Evolutionary conservation across 2,329 filamentous ascomycete genomes (phyloP), one percentile per base, ranked within the genome.

Genomic region (Intubia oerlemansii): DNA sequence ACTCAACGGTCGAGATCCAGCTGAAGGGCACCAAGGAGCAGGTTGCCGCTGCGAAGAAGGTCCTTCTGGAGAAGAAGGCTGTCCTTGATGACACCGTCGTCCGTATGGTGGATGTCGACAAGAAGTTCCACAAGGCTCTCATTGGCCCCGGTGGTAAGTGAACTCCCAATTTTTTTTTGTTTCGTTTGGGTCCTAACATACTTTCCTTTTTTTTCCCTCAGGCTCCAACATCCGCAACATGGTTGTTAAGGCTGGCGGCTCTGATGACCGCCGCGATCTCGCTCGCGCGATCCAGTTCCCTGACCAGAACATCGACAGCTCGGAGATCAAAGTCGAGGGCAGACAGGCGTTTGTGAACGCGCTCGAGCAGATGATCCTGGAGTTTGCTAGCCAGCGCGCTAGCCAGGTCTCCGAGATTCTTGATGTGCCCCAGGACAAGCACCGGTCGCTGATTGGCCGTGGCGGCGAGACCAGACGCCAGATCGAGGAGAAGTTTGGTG

Each of bases 221-320:
- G n/a, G n/a, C n/a, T 62, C 79, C 25, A 88, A 75, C 44, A 73
- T 98, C 33, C 78, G 78, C 36, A 72, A 79, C 36, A 82, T 98
- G 35, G 78, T 98, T 31, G 60, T 77, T 30, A 68, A 78, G 42
- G 84, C 88, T 26, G 90, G 88, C 36, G 90, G 88, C 8, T 82
- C 84, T 21, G 77, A 82, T 40, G 84, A 92, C 44, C 68, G 75
- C 36, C 72, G 78, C 23, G 74, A 78, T 36, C 67, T 88, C 41
- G 79, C 82, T 29, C 78, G 85, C 37, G 81, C 85, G 42, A 81
- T 98, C 34, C 82, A 85, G 48, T 95, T 98, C 59, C 88, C 88
- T 32, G 82, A 84, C 48, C 73, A 79, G 38, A 84, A 91, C 33
- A 67, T 74, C 29, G 73, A 77, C 34, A 81, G 78, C 25, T 80